Evolutionary conservation across 768 basidiomycete genomes (phyloP).

Genomic region (Termitomyces sp.): DNA sequence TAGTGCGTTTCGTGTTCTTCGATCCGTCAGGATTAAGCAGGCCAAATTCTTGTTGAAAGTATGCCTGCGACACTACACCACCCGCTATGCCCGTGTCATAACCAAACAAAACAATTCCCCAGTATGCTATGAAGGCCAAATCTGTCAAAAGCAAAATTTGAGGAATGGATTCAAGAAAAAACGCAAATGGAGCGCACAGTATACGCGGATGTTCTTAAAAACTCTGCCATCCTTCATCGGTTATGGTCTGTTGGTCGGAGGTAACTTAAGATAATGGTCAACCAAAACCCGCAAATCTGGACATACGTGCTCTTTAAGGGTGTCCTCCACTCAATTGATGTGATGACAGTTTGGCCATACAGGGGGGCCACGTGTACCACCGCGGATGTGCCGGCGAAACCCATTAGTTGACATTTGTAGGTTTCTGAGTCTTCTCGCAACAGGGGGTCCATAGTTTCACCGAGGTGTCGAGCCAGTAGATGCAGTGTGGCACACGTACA

Average conservation of each 20-base stretch:
- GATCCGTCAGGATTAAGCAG: constrained; percentile 40
- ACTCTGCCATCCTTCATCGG: not conserved
- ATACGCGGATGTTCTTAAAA: constrained; percentile 60
- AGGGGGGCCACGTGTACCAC: no score
- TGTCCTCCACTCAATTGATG: no score
- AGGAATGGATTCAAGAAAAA: not conserved
- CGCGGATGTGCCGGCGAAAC: no score
- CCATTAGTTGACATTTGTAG: no score
- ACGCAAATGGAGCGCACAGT: constrained; percentile 36
- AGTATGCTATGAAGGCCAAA: constrained; percentile 69
- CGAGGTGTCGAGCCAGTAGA: no score
- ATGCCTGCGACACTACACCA: constrained; percentile 52
- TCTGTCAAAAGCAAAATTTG: constrained; percentile 30
- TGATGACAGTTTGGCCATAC: no score
- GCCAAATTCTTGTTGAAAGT: constrained; percentile 62
- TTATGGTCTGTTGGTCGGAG: not conserved
- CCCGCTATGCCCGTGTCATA: constrained; percentile 54
- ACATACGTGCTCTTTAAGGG: no score
- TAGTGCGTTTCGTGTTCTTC: constrained; percentile 27
- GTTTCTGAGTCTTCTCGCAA: no score
- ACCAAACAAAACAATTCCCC: constrained; percentile 80
- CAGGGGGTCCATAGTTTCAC: no score
- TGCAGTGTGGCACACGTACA: no score
- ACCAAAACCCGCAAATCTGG: no score
- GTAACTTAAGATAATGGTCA: not conserved